Base-by-base conservation (phyloP, 2,329 filamentous ascomycete species). In the Talaromyces atroroseus region DNA sequence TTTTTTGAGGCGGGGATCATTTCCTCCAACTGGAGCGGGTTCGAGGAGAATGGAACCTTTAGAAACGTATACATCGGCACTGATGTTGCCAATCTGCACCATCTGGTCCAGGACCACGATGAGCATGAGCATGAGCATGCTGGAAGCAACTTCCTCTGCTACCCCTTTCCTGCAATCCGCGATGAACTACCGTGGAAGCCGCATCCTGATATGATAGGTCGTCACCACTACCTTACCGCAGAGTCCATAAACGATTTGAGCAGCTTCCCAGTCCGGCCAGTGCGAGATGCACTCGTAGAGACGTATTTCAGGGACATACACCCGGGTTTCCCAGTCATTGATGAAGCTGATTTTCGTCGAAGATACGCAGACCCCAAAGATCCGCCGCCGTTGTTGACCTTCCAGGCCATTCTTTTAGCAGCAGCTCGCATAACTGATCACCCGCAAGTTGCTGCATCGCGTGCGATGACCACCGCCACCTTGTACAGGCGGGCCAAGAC, bases 281-380 rank as follows among this genome's bases (percentile, higher is more conserved):
- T 67, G 38, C 60, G 64, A n/a, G 62, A 67, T 42, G 63, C 62
- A 7, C 56, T 67, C 12, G 61, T 67, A 18, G 40, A 58, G 8
- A 54, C 61, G 10, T 71, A 68, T 53, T 69, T 70, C 44, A 58
- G 63, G 1, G 60, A 66, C 45, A 60, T 70, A 5, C 61, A 68
- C 26, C 67, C 65, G 0, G 59, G 62, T 10, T 60, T 68, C 21
- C 68, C 68, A 2, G 57, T 70, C 12, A 60, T 71, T 5, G 60
- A 64, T 29, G 57, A 59, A 42, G 53, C 57, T 10, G 52, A 52
- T 18, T 66, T 65, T 54, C 56, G 56, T n/a, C 42, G 29, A 14
- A 36, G 46, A 18, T 63, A 60, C n/a, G 18, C 34, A 3, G 45
- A 59, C 32, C 49, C 55, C 6, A 51, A 58, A 18, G 59, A 62